Evolutionary conservation across 768 basidiomycete species (phyloP).

Genomic region (Psilocybe cubensis): DNA sequence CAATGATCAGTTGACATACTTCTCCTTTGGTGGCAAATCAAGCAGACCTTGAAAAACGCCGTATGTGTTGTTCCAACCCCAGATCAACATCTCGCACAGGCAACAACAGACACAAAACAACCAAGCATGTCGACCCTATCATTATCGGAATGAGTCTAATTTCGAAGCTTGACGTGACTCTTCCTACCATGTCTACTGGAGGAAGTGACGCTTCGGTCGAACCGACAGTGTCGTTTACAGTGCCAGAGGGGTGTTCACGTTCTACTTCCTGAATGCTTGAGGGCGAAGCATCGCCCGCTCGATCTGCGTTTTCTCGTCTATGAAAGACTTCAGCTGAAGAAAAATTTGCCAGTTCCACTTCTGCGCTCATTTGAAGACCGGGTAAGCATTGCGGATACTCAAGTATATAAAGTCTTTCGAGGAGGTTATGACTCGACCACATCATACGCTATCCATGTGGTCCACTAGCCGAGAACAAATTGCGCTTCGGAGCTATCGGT

Average conservation of each 20-base stretch:
- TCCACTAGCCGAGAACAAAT: too few species aligned
- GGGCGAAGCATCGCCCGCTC: not conserved
- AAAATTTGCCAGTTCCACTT: not conserved
- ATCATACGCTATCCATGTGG: too few species aligned
- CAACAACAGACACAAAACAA: not conserved
- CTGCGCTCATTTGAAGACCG: not conserved
- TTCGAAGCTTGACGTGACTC: not conserved
- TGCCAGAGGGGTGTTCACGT: not conserved
- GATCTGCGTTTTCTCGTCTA: not conserved
- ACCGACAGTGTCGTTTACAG: not conserved
- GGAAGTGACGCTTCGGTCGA: not conserved
- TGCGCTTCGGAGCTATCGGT: too few species aligned
- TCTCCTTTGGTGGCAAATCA: too few species aligned
- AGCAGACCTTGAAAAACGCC: not conserved
- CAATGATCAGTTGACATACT: too few species aligned
- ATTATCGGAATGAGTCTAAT: not conserved
- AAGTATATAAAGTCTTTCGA: not conserved
- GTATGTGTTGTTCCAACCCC: constrained; percentile 2
- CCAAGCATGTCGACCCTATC: constrained; percentile 3
- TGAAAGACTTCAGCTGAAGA: not conserved
- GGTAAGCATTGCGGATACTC: not conserved
- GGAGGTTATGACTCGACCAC: too few species aligned
- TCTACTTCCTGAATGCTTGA: not conserved
- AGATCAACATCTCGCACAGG: not conserved
- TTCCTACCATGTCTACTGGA: not conserved